Evolutionary conservation across 768 basidiomycete species (phyloP).

Genomic region (Collybia mongolica): DNA sequence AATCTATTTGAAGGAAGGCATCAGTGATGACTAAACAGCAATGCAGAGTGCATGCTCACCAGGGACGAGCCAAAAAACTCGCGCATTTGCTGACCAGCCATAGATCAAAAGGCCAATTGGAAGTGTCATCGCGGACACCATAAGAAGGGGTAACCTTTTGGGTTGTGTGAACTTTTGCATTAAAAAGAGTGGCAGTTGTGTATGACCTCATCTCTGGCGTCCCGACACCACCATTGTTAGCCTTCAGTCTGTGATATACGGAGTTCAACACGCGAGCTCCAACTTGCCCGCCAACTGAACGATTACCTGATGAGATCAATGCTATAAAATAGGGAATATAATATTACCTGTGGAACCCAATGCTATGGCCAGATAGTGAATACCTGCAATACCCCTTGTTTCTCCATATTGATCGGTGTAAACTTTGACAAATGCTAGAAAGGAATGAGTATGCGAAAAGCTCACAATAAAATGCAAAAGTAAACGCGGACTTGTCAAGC

Average conservation of each 20-base stretch:
- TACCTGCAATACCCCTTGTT: constrained; percentile 48
- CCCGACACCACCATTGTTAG: constrained; percentile 49
- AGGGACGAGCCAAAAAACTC: constrained; percentile 57
- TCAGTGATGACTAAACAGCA: neutral
- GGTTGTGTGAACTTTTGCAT: neutral
- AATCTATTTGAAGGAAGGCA: constrained; percentile 9
- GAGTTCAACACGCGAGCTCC: constrained; percentile 45
- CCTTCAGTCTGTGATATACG: constrained; percentile 43
- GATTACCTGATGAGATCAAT: too few species aligned
- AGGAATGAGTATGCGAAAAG: neutral
- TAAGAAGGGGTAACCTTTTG: constrained; percentile 30
- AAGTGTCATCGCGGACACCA: constrained; percentile 50
- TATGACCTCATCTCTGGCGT: constrained; percentile 50
- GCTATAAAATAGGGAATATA: too few species aligned
- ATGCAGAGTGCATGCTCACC: constrained; percentile 28
- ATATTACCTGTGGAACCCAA: constrained; percentile 46
- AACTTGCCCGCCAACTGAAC: constrained; percentile 34
- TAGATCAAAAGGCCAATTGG: constrained; percentile 62
- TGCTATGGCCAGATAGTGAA: constrained; percentile 63
- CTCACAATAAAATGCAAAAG: neutral
- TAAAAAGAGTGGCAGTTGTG: neutral
- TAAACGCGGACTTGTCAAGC: constrained; percentile 31
- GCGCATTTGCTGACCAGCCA: constrained; percentile 57
- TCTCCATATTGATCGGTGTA: constrained; percentile 48
- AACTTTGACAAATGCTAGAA: constrained; percentile 50